Conservation (phyloP, 2,329 filamentous ascomycete species). For the Trichoderma sp. region DNA sequence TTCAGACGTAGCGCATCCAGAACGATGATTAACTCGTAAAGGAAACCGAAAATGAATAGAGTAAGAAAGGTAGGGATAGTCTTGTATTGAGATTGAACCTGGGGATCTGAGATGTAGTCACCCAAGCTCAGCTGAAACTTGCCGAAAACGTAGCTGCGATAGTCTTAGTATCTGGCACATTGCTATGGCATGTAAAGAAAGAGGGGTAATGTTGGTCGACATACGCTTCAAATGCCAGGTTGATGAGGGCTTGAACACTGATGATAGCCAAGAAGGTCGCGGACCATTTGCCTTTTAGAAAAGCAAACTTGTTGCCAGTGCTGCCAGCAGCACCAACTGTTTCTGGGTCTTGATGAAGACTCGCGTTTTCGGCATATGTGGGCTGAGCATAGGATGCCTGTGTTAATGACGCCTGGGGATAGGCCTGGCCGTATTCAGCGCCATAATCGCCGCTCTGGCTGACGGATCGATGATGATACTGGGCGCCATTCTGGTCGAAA, state of each 20-base stretch:
- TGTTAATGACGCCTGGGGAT: conserved; percentile 31
- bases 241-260: conserved; percentile 72
- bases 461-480: conserved; percentile 26
- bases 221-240: conserved; percentile 82
- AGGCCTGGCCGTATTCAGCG: conserved; percentile 34
- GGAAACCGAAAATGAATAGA: conserved; percentile 93
- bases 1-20: conserved; percentile 93
- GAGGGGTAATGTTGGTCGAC: conserved; percentile 33
- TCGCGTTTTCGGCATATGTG: conserved; percentile 29
- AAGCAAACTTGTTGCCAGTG: conserved; percentile 54
- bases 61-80: conserved; percentile 94
- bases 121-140: conserved; percentile 68
- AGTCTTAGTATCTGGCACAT: conserved; percentile 18
- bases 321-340: conserved; percentile 33
- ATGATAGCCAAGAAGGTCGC: conserved; percentile 77
- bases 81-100: conserved; percentile 52
- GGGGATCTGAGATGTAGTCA: conserved; percentile 37
- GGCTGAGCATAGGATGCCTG: conserved; percentile 28
- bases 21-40: conserved; percentile 85
- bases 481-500: conserved; percentile 34
- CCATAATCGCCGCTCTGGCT: conserved; percentile 29
- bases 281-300: conserved; percentile 82
- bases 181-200: background rate
- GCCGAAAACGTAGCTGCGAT: conserved; percentile 77
- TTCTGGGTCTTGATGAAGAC: conserved; percentile 32